A percentile compares a stretch with the other conserved stretches of the same genome.
phyloP scores from a whole-genome alignment of 441 rosid genomes.

The Omphalea diandra region DNA sequence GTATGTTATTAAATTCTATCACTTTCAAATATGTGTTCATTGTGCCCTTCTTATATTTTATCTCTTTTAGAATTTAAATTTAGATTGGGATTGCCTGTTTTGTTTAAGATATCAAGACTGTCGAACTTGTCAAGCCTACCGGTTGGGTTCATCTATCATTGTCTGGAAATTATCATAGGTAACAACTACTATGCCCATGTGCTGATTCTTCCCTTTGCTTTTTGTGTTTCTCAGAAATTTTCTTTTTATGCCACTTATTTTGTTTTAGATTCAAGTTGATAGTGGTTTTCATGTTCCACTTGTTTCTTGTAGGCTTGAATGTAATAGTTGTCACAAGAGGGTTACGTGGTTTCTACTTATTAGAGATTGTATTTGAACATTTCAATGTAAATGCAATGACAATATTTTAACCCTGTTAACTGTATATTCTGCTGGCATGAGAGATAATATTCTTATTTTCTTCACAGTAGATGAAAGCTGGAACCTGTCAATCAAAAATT shows the following conservation, averaged over 20 bases:
- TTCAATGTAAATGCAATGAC: background rate
- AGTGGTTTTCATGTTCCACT: background rate
- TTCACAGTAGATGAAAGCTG: background rate
- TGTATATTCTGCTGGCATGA: too few relatives aligned
- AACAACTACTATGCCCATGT: slow-evolving; percentile 9
- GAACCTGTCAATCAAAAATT: background rate
- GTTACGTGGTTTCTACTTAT: background rate
- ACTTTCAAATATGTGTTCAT: background rate
- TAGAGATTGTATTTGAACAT: background rate
- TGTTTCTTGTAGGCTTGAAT: background rate
- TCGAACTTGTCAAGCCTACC: slow-evolving; percentile 79
- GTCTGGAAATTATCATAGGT: slow-evolving; percentile 88
- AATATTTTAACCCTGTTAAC: background rate
- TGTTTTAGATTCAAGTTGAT: background rate
- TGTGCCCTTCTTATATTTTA: background rate
- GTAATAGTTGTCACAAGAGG: background rate
- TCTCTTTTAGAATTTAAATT: background rate
- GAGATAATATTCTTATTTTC: background rate
- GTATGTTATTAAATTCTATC: slow-evolving; percentile 29
- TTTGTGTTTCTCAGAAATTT: background rate
- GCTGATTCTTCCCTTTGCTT: slow-evolving; percentile 2
- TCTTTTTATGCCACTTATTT: background rate
- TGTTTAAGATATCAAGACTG: slow-evolving; percentile 75
- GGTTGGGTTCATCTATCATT: slow-evolving; percentile 81
- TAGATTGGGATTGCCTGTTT: background rate